Evolutionary conservation across 257 asterid species (phyloP).

Genomic region (Ehretia macrophylla): DNA sequence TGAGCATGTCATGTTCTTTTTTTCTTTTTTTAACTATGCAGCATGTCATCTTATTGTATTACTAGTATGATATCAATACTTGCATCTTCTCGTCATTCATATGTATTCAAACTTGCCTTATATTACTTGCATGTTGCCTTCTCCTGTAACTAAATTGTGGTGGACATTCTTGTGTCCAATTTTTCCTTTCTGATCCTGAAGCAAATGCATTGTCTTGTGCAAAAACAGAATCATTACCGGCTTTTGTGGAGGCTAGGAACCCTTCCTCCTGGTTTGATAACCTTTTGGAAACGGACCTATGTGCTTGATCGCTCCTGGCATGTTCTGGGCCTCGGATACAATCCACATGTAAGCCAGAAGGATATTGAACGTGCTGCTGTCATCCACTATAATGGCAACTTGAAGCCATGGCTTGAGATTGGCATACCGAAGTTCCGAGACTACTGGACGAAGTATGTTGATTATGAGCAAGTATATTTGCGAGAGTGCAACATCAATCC

Average conservation of each 20-base stretch:
- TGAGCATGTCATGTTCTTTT: too few species aligned
- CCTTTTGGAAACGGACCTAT: conserved; percentile 76
- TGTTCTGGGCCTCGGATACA: conserved; percentile 89
- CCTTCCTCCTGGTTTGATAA: conserved; percentile 86
- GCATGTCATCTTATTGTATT: not conserved
- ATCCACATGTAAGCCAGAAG: conserved; percentile 59
- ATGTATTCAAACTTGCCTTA: too few species aligned
- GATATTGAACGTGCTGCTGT: conserved; percentile 85
- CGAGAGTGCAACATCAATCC: conserved; percentile 85
- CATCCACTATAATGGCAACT: conserved; percentile 78
- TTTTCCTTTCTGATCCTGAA: conserved; percentile 5
- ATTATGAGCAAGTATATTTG: conserved; percentile 63
- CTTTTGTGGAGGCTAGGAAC: conserved; percentile 91
- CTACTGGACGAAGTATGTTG: conserved; percentile 69
- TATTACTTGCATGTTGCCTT: too few species aligned
- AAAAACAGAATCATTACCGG: conserved; percentile 73
- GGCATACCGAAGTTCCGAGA: conserved; percentile 70
- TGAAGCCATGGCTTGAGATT: conserved; percentile 97
- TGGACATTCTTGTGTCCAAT: not conserved
- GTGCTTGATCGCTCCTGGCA: conserved; percentile 82
- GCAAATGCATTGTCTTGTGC: conserved; percentile 1
- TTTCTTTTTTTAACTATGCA: too few species aligned
- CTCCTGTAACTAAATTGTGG: too few species aligned
- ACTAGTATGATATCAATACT: not conserved
- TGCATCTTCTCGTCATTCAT: too few species aligned